These are phyloP conservation scores for Xylaria sp. DNA, from an alignment of 2,329 filamentous ascomycete genomes.

Conservation along the genomic window DNA sequence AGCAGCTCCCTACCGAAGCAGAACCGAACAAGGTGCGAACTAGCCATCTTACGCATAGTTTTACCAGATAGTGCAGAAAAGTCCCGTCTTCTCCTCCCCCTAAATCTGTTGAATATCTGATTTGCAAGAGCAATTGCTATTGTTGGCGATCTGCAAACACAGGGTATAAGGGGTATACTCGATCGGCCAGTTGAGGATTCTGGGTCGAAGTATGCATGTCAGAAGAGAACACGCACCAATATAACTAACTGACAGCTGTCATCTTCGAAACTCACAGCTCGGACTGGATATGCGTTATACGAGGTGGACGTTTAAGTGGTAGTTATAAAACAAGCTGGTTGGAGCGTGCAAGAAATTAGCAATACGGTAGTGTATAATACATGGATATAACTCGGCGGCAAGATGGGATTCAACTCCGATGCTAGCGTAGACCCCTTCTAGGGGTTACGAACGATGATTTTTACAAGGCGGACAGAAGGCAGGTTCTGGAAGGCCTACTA, in stretches of 20 bases:
- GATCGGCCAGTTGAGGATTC: too few relatives aligned
- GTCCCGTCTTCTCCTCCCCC: background rate
- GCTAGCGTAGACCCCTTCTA: background rate
- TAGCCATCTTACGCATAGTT: too few relatives aligned
- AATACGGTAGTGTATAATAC: too few relatives aligned
- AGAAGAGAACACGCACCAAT: too few relatives aligned
- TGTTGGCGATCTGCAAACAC: slow-evolving; percentile 1
- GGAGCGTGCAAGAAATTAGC: background rate
- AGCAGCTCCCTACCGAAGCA: background rate
- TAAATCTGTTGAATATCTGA: slow-evolving; percentile 4
- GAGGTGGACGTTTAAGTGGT: too few relatives aligned
- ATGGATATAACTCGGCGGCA: too few relatives aligned
- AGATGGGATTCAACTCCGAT: background rate
- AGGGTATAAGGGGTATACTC: background rate
- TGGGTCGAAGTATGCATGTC: too few relatives aligned
- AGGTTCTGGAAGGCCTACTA: background rate
- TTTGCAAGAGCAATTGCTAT: background rate
- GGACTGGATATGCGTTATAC: too few relatives aligned
- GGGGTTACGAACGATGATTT: background rate
- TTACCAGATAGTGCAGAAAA: background rate
- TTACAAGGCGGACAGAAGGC: background rate
- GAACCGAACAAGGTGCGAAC: background rate
- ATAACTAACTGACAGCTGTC: too few relatives aligned
- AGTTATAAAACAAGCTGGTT: background rate
- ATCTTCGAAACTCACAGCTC: too few relatives aligned